Conservation (phyloP, 2,329 filamentous ascomycete species). For the Sporothrix schenckii region DNA sequence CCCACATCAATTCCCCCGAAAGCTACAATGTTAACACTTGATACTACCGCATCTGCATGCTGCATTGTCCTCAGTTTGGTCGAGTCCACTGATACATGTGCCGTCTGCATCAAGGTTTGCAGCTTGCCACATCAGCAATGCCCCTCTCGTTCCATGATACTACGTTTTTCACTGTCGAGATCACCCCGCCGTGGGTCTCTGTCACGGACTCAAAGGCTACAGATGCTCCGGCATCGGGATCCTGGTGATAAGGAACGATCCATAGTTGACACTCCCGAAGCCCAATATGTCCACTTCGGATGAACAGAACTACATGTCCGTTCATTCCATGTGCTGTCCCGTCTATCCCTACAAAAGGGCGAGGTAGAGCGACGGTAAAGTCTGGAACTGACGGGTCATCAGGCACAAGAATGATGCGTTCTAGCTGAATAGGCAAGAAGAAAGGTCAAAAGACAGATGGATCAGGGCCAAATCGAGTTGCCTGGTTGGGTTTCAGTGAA, state of each 20-base stretch:
- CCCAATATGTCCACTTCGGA: not conserved
- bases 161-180: not conserved
- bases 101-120: not conserved
- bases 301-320: not conserved
- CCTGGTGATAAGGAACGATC: no score
- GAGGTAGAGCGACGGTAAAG: no score
- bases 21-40: no score
- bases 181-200: not conserved
- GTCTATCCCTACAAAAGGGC: not conserved
- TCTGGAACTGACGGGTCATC: not conserved
- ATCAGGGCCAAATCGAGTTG: not conserved
- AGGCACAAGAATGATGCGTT: no score
- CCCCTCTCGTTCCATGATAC: conserved; percentile 15
- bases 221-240: not conserved
- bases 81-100: not conserved
- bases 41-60: not conserved
- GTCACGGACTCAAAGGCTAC: not conserved
- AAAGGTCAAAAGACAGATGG: no score
- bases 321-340: not conserved
- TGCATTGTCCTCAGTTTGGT: not conserved
- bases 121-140: not conserved
- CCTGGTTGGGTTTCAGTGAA: not conserved
- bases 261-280: no score
- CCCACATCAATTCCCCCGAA: no score
- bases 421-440: no score